Conservation (phyloP, 257 asterid genomes). For the Solanum phureja region DNA sequence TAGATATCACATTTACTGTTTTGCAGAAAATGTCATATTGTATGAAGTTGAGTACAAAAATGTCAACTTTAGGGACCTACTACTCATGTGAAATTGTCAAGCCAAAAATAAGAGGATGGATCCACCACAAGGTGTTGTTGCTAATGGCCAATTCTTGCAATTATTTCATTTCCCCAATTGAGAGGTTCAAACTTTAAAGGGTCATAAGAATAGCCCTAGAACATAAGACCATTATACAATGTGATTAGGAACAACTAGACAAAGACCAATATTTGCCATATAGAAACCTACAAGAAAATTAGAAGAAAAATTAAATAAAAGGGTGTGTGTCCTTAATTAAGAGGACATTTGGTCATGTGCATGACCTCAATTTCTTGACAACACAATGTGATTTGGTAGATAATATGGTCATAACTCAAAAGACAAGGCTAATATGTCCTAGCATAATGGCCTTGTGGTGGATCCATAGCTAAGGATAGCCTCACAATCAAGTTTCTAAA, state of each 20-base stretch:
- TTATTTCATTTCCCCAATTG: neutral
- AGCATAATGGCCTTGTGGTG: neutral
- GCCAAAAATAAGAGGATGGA: neutral
- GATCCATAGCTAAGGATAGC: neutral
- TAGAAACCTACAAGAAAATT: neutral
- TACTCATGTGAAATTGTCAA: neutral
- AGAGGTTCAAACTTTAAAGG: neutral
- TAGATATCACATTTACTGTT: neutral
- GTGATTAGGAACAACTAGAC: neutral
- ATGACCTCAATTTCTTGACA: neutral
- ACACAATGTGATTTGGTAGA: neutral
- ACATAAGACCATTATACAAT: neutral
- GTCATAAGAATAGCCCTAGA: neutral
- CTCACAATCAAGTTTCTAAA: neutral
- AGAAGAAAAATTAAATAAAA: neutral
- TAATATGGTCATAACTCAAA: neutral
- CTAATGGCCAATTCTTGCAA: neutral
- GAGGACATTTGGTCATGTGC: neutral
- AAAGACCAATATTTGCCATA: neutral
- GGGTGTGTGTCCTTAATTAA: neutral
- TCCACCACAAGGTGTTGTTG: neutral
- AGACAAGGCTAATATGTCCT: neutral
- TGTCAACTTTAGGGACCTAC: slow-evolving; percentile 5
- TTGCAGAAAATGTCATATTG: neutral
- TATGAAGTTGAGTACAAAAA: neutral